These are phyloP conservation scores for Pseudocercospora eumusae DNA, from an alignment of 2,329 filamentous ascomycete genomes.

Conservation along the genomic window DNA sequence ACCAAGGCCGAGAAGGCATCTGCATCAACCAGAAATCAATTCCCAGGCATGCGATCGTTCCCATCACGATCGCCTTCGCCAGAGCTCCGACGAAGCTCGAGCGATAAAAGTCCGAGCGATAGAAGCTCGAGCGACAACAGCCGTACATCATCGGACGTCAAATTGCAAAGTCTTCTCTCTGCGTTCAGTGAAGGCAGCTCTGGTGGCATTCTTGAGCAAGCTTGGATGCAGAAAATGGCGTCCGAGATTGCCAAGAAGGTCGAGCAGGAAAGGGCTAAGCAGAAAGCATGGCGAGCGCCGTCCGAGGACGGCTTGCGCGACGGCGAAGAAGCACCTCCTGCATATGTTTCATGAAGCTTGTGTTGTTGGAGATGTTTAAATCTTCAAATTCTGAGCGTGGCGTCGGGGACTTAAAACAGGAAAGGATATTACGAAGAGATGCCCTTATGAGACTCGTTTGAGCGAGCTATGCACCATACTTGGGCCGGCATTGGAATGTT, in stretches of 20 bases:
- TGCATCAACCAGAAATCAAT: slow-evolving; percentile 19
- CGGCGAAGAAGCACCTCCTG: slow-evolving; percentile 39
- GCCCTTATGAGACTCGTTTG: background rate
- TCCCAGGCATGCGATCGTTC: slow-evolving; percentile 24
- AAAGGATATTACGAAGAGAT: slow-evolving; percentile 4
- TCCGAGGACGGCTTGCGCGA: slow-evolving; percentile 24
- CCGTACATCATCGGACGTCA: slow-evolving; percentile 21
- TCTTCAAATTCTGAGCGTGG: background rate
- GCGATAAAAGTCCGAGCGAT: no score
- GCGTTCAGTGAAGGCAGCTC: slow-evolving; percentile 33
- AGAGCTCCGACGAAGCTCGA: slow-evolving; percentile 24
- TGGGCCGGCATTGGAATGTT: background rate
- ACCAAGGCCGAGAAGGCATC: slow-evolving; percentile 9
- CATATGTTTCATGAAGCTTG: slow-evolving; percentile 38
- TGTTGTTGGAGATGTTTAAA: background rate
- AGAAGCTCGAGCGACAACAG: no score
- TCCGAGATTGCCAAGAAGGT: slow-evolving; percentile 85
- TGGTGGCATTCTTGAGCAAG: slow-evolving; percentile 69
- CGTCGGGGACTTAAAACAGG: background rate
- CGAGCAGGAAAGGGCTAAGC: slow-evolving; percentile 73
- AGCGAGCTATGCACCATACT: background rate
- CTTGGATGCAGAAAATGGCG: slow-evolving; percentile 91
- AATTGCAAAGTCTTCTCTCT: slow-evolving; percentile 30
- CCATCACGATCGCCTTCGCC: slow-evolving; percentile 30
- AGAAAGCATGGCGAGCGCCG: slow-evolving; percentile 27